Evolutionary conservation across 2,329 filamentous ascomycete genomes (phyloP).

Genomic region (Penicillium sp.): DNA sequence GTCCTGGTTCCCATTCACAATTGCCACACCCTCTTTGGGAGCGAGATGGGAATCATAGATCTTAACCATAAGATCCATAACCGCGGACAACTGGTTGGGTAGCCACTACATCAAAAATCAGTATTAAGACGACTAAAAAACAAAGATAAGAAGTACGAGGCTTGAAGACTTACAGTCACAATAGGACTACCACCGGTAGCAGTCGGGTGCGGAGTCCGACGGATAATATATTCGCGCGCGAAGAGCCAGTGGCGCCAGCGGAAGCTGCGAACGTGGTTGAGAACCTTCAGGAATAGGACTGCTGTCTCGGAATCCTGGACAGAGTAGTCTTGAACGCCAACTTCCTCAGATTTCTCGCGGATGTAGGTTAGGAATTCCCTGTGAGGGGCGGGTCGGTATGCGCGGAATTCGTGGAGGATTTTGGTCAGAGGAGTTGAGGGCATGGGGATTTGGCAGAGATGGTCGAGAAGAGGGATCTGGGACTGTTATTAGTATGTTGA

Average conservation of each 20-base stretch:
- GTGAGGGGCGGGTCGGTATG: conserved; percentile 87
- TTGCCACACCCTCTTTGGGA: conserved; percentile 27
- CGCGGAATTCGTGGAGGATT: conserved; percentile 84
- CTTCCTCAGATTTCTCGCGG: conserved; percentile 51
- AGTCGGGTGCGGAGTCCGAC: conserved; percentile 46
- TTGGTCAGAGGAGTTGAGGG: conserved; percentile 84
- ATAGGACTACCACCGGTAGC: conserved; percentile 52
- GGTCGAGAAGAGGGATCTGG: conserved; percentile 80
- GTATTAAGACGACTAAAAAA: not conserved
- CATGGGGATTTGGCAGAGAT: conserved; percentile 83
- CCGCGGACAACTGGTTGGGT: conserved; percentile 49
- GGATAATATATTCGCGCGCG: conserved; percentile 51
- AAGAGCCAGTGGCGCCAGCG: conserved; percentile 53
- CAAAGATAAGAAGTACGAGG: not conserved
- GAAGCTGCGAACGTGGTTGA: conserved; percentile 51
- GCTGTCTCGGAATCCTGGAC: conserved; percentile 41
- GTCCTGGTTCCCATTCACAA: conserved; percentile 16
- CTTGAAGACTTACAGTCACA: conserved; percentile 40
- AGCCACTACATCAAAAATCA: conserved; percentile 38
- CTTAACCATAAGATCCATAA: conserved; percentile 51
- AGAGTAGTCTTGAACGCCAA: conserved; percentile 41
- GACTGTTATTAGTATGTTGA: not conserved
- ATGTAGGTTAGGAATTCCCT: conserved; percentile 80
- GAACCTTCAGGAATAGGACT: conserved; percentile 45
- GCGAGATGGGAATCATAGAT: conserved; percentile 44